These are phyloP conservation scores for Cynanchum wilfordii DNA, from an alignment of 257 asterid genomes.

Conservation along the genomic window DNA sequence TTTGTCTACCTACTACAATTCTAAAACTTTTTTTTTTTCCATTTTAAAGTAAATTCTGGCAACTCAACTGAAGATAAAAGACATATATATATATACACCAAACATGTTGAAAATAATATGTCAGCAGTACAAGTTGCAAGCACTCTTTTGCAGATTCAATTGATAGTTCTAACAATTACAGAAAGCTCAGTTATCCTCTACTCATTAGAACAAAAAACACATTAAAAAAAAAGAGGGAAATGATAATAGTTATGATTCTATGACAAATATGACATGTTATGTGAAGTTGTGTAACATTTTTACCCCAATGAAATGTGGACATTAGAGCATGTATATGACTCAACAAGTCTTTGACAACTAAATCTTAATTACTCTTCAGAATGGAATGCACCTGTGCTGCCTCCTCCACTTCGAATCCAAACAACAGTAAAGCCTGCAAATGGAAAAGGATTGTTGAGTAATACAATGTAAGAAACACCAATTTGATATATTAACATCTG, in stretches of 20 bases:
- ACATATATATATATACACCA: no score
- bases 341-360: background rate
- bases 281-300: no score
- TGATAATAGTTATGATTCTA: no score
- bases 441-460: background rate
- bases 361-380: background rate
- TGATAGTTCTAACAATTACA: no score
- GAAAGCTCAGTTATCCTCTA: no score
- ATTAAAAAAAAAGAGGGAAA: no score
- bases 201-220: no score
- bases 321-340: background rate
- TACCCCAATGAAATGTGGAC: background rate
- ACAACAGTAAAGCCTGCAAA: slow-evolving; percentile 72
- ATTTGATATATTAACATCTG: no score
- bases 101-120: background rate
- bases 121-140: background rate
- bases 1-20: no score
- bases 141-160: no score
- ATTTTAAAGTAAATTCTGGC: background rate
- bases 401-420: slow-evolving; percentile 74
- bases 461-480: no score
- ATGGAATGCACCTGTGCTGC: slow-evolving; percentile 50
- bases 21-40: no score
- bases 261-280: background rate
- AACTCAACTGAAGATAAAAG: background rate